Conservation (phyloP, 2,329 filamentous ascomycete species). For the Xylariaceae sp. region DNA sequence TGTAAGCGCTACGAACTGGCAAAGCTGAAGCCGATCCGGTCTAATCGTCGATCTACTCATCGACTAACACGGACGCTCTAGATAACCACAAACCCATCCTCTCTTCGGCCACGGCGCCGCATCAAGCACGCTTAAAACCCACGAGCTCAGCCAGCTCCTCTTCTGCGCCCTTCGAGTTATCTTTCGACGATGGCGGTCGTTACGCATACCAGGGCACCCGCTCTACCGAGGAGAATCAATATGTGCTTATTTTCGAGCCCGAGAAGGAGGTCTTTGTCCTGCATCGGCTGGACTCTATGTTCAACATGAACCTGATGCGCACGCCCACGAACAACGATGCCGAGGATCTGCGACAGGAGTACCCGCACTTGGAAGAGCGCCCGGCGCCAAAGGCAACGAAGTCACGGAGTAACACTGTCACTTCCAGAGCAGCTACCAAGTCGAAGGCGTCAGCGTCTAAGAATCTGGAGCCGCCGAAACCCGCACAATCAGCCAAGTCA, state of each 20-base stretch:
- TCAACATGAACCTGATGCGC: slow-evolving; percentile 79
- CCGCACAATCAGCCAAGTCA: slow-evolving; percentile 19
- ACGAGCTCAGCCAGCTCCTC: slow-evolving; percentile 39
- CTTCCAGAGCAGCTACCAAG: slow-evolving; percentile 27
- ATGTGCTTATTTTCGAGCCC: slow-evolving; percentile 71
- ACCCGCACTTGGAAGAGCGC: slow-evolving; percentile 55
- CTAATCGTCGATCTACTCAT: not conserved
- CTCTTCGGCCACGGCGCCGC: slow-evolving; percentile 45
- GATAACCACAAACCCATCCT: slow-evolving; percentile 58
- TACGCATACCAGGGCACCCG: slow-evolving; percentile 59
- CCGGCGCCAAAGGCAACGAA: slow-evolving; percentile 21
- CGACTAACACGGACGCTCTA: slow-evolving; percentile 29
- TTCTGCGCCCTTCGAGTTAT: slow-evolving; percentile 47
- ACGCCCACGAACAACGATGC: slow-evolving; percentile 61
- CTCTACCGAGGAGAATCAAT: slow-evolving; percentile 51
- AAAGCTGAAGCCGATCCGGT: not conserved
- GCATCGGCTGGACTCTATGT: slow-evolving; percentile 73
- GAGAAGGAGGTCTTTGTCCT: slow-evolving; percentile 71
- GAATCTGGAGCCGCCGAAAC: slow-evolving; percentile 22
- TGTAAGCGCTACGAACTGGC: slow-evolving; percentile 40
- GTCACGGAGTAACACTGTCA: not conserved
- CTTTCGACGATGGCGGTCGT: slow-evolving; percentile 50
- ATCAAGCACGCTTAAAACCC: slow-evolving; percentile 47
- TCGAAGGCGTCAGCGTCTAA: slow-evolving; percentile 24
- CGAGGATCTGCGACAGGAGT: slow-evolving; percentile 58